Conservation (phyloP, 164 flowering plant genomes). For the Cinnamomum chago region DNA sequence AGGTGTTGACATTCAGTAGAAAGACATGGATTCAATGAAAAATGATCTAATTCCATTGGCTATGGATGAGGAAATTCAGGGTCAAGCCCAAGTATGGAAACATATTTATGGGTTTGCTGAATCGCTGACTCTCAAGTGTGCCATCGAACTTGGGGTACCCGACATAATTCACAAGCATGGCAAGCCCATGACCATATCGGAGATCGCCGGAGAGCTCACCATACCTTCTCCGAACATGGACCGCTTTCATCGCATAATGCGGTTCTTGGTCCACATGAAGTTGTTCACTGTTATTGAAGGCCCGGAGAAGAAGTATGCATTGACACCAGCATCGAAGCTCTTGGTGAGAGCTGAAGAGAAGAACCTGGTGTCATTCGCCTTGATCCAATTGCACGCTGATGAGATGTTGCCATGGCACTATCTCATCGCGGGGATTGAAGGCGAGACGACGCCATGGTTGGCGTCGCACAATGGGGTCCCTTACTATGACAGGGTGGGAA, state of each 20-base stretch:
- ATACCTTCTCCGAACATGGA: background rate
- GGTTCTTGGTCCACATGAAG: conserved; percentile 9
- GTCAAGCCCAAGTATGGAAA: conserved; percentile 8
- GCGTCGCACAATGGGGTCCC: conserved; percentile 26
- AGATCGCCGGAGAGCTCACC: background rate
- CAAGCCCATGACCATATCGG: background rate
- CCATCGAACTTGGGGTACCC: conserved; percentile 5
- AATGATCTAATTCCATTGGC: background rate
- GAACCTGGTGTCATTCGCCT: background rate
- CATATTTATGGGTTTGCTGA: conserved; percentile 1
- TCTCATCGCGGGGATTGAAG: background rate
- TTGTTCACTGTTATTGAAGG: background rate
- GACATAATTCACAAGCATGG: conserved; percentile 7
- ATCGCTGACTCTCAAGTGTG: background rate
- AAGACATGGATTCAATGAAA: too few species aligned
- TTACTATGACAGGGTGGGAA: background rate
- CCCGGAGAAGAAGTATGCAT: background rate
- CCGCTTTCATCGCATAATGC: conserved; percentile 5
- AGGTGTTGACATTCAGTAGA: too few species aligned
- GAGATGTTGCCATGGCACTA: background rate
- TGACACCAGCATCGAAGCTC: background rate
- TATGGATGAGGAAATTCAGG: background rate
- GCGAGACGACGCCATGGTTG: conserved; percentile 23
- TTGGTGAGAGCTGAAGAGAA: background rate
- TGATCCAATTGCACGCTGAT: background rate